Conservation (phyloP, 2,329 filamentous ascomycete genomes). For the Chrysoporthe deuterocubensis region DNA sequence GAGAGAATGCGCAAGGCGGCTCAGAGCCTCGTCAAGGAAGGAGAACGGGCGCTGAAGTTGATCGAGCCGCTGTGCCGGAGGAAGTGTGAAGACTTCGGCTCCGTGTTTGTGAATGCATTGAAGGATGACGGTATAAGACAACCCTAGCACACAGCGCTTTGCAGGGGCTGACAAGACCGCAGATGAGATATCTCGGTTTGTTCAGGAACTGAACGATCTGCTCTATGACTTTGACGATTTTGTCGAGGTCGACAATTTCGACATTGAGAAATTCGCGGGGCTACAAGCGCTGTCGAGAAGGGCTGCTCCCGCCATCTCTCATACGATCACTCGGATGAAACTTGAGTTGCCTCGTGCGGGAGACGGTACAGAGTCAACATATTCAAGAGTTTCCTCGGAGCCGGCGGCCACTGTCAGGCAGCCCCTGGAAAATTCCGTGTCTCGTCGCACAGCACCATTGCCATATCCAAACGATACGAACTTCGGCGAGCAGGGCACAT, state of each 20-base stretch:
- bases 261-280: constrained; percentile 53
- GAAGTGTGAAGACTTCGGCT: constrained; percentile 52
- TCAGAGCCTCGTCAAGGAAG: constrained; percentile 41
- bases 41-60: constrained; percentile 45
- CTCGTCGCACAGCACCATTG: background rate
- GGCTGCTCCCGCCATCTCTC: constrained; percentile 52
- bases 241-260: constrained; percentile 53
- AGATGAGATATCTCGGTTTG: constrained; percentile 56
- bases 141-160: constrained; percentile 4
- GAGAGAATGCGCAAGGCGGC: constrained; percentile 55
- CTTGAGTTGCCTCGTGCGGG: constrained; percentile 41
- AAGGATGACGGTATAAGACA: constrained; percentile 55
- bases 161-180: constrained; percentile 8
- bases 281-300: constrained; percentile 53
- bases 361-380: constrained; percentile 16
- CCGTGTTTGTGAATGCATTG: constrained; percentile 54
- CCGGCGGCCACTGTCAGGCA: background rate
- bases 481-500: background rate
- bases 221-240: constrained; percentile 64
- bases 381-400: background rate
- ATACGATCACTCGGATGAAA: constrained; percentile 59
- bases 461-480: constrained; percentile 9
- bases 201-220: constrained; percentile 52
- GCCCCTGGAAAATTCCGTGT: constrained; percentile 12
- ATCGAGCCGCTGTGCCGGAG: constrained; percentile 57